phyloP scores from a whole-genome alignment of 1,139 yeast species.

The Nakaseomyces kungkrabaensis region DNA sequence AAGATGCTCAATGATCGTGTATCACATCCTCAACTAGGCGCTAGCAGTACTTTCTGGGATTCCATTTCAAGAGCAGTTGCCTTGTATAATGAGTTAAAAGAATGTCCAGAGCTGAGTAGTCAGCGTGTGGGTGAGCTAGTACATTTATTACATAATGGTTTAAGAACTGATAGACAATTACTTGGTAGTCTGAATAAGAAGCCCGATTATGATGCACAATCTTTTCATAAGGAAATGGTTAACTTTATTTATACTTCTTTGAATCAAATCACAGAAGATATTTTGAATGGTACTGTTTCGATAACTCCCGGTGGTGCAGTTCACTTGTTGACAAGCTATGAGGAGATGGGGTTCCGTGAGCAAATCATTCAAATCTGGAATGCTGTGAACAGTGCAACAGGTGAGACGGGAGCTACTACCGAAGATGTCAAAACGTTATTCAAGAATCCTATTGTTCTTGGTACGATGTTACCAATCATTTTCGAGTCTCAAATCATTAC shows the following conservation, averaged over 20 bases:
- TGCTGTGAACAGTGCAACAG: slow-evolving; percentile 28
- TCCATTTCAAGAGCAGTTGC: slow-evolving; percentile 37
- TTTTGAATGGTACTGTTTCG: slow-evolving; percentile 30
- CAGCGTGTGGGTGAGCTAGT: slow-evolving; percentile 35
- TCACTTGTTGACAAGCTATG: slow-evolving; percentile 46
- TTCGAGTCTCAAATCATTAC: slow-evolving; percentile 44
- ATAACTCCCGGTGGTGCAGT: slow-evolving; percentile 44
- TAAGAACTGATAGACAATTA: slow-evolving; percentile 41
- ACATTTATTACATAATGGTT: slow-evolving; percentile 39
- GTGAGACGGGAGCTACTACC: slow-evolving; percentile 11
- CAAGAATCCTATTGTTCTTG: slow-evolving; percentile 48
- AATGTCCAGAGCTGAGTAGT: slow-evolving; percentile 34
- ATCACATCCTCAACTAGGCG: background rate
- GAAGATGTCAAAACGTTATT: slow-evolving; percentile 17
- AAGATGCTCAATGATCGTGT: background rate
- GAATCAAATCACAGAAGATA: slow-evolving; percentile 39
- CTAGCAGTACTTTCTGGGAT: slow-evolving; percentile 33
- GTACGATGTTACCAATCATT: slow-evolving; percentile 61
- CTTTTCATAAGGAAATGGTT: slow-evolving; percentile 40
- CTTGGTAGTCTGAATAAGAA: slow-evolving; percentile 39
- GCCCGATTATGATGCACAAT: slow-evolving; percentile 43
- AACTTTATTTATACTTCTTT: slow-evolving; percentile 36
- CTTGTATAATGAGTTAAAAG: slow-evolving; percentile 35
- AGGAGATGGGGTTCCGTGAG: slow-evolving; percentile 41
- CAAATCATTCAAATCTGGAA: slow-evolving; percentile 48